Percentiles rank a stretch among this genome's conserved stretches.
Evolutionary conservation across 768 basidiomycete species (phyloP).

Genomic region (Lactarius sp.): DNA sequence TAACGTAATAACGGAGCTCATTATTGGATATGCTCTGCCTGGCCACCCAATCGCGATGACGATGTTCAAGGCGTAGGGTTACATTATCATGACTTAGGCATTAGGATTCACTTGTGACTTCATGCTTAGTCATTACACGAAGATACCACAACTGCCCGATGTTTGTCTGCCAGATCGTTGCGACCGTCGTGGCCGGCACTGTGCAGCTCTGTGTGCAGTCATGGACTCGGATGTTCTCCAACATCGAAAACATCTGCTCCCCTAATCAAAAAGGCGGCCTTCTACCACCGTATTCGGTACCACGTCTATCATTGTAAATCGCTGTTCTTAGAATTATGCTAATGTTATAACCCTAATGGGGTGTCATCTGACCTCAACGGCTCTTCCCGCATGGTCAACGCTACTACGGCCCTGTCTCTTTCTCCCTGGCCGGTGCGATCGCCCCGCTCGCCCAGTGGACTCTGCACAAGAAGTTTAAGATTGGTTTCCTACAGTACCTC

Average conservation of each 20-base stretch:
- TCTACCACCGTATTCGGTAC: conserved; percentile 69
- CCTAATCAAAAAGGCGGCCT: conserved; percentile 55
- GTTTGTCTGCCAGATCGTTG: conserved; percentile 67
- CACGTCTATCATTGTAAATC: conserved; percentile 64
- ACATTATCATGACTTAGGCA: conserved; percentile 66
- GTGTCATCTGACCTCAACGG: conserved; percentile 70
- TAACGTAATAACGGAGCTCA: conserved; percentile 72
- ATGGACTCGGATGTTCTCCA: conserved; percentile 74
- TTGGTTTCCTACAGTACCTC: conserved; percentile 49
- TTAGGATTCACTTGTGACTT: conserved; percentile 60
- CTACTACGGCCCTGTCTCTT: conserved; percentile 45
- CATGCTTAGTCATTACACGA: conserved; percentile 40
- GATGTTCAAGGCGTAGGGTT: conserved; percentile 84
- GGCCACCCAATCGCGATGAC: conserved; percentile 79
- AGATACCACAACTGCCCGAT: conserved; percentile 65
- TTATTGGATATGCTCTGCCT: conserved; percentile 77
- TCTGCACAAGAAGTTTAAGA: conserved; percentile 30
- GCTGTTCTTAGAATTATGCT: neutral
- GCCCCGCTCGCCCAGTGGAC: conserved; percentile 54
- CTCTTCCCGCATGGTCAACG: conserved; percentile 1
- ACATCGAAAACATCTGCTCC: conserved; percentile 57
- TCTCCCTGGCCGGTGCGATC: conserved; percentile 72
- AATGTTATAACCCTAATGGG: conserved; percentile 30
- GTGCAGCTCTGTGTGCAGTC: conserved; percentile 69
- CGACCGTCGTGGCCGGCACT: conserved; percentile 66